Base-by-base conservation (phyloP, 768 basidiomycete species). In the Scleroderma citrinum region DNA sequence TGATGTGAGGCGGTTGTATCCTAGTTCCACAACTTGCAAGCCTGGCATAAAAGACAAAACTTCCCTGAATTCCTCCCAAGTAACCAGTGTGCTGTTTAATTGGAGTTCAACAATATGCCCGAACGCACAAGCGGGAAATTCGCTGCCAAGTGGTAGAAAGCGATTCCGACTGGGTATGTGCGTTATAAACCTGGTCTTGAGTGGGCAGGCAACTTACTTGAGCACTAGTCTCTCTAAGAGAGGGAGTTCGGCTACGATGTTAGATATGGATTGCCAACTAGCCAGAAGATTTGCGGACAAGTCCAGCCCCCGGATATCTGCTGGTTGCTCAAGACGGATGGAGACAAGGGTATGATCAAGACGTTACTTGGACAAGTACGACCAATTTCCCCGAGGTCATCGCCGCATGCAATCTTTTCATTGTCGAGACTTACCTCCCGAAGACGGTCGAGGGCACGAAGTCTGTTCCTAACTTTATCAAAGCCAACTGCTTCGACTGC, bases 401-500 rank as follows among this genome's bases (percentile, higher is more conserved):
- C 69, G 20, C 83, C 74, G 36, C 69, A 60, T 42, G 79, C 75
- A 12, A 95, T 81, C 47, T 70, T 63, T 53, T 83, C 78, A 56
- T 72, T 74, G 59, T 94, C 88, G 24, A 96, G 71, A 51, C 93
- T 92, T 46, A 87, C 79, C 62, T 92, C 86, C 46, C 81, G 80
- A 44, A 98, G 71, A 16, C 74, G 74, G 41, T 76, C 74, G 17
- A 97, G 67, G 46, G 80, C 70, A 5, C 84, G 71, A 23, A 95
- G 75, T 40, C 85, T 86, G 23, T 70, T 68, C 59, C 86, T 76
- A 49, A 96, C 80, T 62, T 84, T 89, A 59, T 89, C 84, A 23
- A 96, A 71, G 39, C 81, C 76, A 3, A 92, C 87, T 4, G 89
- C 92, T 65, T 94, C 87, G 12, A 98, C 89, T 55, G 85, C 72